phyloP scores from a whole-genome alignment of 2,329 filamentous ascomycete genomes.

The Fonsecaea multimorphosa region DNA sequence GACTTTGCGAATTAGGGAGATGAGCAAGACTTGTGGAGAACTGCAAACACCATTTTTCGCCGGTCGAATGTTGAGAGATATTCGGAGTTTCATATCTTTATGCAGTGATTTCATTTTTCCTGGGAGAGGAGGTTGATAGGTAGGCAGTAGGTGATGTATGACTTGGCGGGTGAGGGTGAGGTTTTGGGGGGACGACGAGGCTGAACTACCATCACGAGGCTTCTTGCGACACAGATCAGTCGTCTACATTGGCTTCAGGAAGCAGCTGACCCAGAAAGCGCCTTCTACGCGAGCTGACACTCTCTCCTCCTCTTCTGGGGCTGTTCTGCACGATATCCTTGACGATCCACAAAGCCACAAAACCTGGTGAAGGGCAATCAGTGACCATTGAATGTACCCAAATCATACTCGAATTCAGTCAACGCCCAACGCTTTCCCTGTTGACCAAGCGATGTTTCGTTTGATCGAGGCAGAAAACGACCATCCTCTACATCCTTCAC shows the following conservation, averaged over 20 bases:
- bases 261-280: not conserved
- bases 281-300: not conserved
- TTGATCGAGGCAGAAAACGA: not conserved
- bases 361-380: not conserved
- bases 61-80: not conserved
- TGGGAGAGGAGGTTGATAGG: not conserved
- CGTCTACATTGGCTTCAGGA: not conserved
- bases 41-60: not conserved
- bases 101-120: not conserved
- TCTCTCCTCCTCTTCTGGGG: not conserved
- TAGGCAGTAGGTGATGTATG: not conserved
- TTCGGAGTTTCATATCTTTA: not conserved
- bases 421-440: not conserved
- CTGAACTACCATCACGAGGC: not conserved
- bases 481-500: not conserved
- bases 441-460: not conserved
- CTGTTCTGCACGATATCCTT: not conserved
- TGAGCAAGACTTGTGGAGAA: not conserved
- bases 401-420: not conserved
- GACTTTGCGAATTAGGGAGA: not conserved
- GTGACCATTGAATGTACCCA: not conserved
- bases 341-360: not conserved
- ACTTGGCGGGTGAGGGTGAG: not conserved
- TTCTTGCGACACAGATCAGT: not conserved
- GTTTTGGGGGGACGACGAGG: not conserved